These are phyloP conservation scores for Neofusicoccum cordaticola DNA, from an alignment of 2,329 filamentous ascomycete genomes.

Conservation along the genomic window DNA sequence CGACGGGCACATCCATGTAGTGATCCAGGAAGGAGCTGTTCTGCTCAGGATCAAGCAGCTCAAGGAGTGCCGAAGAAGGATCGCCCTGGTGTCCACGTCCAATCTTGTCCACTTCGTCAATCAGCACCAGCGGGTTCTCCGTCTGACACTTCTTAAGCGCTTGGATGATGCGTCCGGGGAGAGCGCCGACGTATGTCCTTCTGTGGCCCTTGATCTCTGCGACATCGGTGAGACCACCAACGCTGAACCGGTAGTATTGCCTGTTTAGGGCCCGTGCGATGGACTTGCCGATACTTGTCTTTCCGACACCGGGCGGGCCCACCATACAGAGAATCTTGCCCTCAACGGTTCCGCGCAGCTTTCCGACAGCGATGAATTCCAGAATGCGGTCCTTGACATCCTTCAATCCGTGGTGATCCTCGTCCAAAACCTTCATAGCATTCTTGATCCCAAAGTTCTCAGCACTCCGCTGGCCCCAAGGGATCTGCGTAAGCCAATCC, in stretches of 20 bases:
- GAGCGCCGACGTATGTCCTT: constrained; percentile 90
- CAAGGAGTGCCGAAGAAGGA: constrained; percentile 87
- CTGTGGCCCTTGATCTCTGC: constrained; percentile 98
- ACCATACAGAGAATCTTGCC: constrained; percentile 98
- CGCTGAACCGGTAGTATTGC: constrained; percentile 97
- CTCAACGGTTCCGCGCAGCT: constrained; percentile 93
- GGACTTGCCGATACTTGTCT: constrained; percentile 98
- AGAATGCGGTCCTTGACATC: constrained; percentile 98
- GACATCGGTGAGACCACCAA: constrained; percentile 93
- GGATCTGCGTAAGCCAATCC: constrained; percentile 97
- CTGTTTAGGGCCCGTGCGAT: constrained; percentile 92
- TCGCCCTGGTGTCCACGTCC: constrained; percentile 95
- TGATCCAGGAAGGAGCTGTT: constrained; percentile 97
- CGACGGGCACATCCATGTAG: constrained; percentile 97
- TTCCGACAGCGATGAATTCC: constrained; percentile 97
- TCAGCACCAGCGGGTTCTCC: constrained; percentile 92
- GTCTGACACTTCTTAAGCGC: constrained; percentile 98
- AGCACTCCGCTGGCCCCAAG: constrained; percentile 90
- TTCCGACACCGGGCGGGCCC: constrained; percentile 93
- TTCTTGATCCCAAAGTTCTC: constrained; percentile 97
- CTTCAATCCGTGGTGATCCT: constrained; percentile 94
- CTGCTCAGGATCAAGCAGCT: constrained; percentile 93
- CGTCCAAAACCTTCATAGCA: constrained; percentile 84
- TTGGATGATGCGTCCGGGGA: constrained; percentile 96
- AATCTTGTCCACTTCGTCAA: constrained; percentile 98